These are phyloP conservation scores for Sonneratia alba DNA, from an alignment of 345 rosid species.

Conservation along the genomic window DNA sequence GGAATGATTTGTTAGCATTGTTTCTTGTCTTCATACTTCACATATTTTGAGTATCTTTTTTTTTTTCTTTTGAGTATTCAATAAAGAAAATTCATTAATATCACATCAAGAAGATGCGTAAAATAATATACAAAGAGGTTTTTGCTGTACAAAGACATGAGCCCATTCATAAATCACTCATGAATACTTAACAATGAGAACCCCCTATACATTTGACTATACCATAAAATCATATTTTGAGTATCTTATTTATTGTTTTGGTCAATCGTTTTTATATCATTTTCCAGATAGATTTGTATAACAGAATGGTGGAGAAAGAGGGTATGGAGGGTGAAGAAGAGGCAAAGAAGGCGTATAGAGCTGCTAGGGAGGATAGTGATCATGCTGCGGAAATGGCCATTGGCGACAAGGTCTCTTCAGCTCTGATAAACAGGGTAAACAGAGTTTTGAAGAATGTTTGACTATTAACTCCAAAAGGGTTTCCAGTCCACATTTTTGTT, in stretches of 20 bases:
- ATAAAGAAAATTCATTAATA: too few relatives aligned
- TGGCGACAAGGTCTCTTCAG: slow-evolving; percentile 73
- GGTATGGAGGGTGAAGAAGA: slow-evolving; percentile 70
- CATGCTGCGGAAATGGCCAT: slow-evolving; percentile 48
- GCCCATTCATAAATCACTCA: too few relatives aligned
- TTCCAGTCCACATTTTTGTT: neutral
- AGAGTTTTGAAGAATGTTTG: slow-evolving; percentile 4
- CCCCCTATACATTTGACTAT: neutral
- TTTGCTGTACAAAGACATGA: too few relatives aligned
- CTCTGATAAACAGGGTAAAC: slow-evolving; percentile 62
- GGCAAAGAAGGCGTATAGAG: slow-evolving; percentile 75
- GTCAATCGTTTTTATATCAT: neutral
- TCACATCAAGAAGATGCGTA: too few relatives aligned
- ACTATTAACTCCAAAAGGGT: neutral
- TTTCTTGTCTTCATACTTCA: neutral
- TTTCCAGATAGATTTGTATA: slow-evolving; percentile 69
- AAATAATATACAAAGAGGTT: too few relatives aligned
- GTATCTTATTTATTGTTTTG: slow-evolving; percentile 1
- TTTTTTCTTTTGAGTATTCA: neutral
- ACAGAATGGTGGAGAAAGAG: slow-evolving; percentile 85
- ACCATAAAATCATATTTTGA: neutral
- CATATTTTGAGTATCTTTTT: neutral
- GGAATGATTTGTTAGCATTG: too few relatives aligned
- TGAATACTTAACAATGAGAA: too few relatives aligned
- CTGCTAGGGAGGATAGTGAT: slow-evolving; percentile 76